Evolutionary conservation across 208 protist genomes (phyloP), one percentile per base, ranked within the genome.

Genomic region (Leishmania mexicana): DNA sequence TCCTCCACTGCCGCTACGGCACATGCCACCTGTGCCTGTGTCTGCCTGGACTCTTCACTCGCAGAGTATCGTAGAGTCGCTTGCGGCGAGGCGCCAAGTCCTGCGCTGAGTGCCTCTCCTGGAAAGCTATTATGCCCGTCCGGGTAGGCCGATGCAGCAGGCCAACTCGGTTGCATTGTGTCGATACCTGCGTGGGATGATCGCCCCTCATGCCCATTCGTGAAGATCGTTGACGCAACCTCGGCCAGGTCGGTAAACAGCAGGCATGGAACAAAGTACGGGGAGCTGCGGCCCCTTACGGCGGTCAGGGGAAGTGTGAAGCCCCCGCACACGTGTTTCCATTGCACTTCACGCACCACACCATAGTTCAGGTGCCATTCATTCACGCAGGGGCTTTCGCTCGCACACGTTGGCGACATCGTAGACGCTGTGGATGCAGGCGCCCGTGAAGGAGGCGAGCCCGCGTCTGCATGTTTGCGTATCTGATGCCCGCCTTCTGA

Each of bases 251-350:
- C 80, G 1, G 53, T 42, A 67, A 88, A 87, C 24, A 92, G 78
- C 11, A 88, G 74, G 76, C 82, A 84, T 2, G 88, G 88, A 21
- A 88, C 28, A 24, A 73, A 70, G 72, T 89, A 92, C n/a, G 78
- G 82, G 19, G 85, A 75, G 38, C 47, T 81, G 28, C 82, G 77
- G 68, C 84, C 81, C 51, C 71, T 80, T 19, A 80, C 81, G 3
- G 78, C 78, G 13, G 85, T 86, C 73, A 86, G 54, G 0, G 83
- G 77, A 15, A 83, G 54, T 35, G 60, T 7, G 79, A 89, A 89
- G 24, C 88, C 88, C 24, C 88, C 88, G 68, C 87, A 80, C 24
- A 57, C 47, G 54, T 77, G 72, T 35, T 2, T 45, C 64, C 64
- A 60, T 28, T 17, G 28, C 31, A 49, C 62, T 10, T 83, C 24